These are phyloP conservation scores for Phytophthora kernoviae DNA, from an alignment of 352 stramenopile species.

Conservation along the genomic window DNA sequence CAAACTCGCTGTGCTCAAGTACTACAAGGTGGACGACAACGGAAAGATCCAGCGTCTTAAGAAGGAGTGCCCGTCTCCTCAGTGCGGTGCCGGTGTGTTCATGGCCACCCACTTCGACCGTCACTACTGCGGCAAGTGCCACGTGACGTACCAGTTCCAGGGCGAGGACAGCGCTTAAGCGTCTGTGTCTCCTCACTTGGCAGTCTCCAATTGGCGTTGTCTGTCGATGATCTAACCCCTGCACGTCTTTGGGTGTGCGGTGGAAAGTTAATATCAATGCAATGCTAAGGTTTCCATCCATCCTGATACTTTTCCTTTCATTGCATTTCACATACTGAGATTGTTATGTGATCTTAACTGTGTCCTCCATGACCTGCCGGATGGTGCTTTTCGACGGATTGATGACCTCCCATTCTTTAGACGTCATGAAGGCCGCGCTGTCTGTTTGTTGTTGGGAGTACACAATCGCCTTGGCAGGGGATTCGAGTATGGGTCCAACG, in stretches of 20 bases:
- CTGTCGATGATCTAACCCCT: constrained; percentile 11
- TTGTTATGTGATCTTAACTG: constrained; percentile 17
- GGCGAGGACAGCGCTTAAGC: constrained; percentile 68
- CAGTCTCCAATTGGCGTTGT: constrained; percentile 25
- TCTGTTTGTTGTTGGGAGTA: constrained; percentile 58
- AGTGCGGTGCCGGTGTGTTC: constrained; percentile 98
- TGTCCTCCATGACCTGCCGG: constrained; percentile 51
- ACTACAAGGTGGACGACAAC: constrained; percentile 96
- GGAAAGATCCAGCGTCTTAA: constrained; percentile 97
- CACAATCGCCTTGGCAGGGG: constrained; percentile 59
- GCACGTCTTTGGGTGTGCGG: not conserved
- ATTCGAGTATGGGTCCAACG: constrained; percentile 39
- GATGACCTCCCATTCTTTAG: constrained; percentile 76
- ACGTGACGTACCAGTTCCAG: constrained; percentile 96
- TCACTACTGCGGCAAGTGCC: constrained; percentile 99
- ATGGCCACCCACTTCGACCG: constrained; percentile 99
- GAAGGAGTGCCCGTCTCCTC: constrained; percentile 96
- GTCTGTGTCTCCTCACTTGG: constrained; percentile 16
- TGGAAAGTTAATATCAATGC: constrained; percentile 36
- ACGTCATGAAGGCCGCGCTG: constrained; percentile 54
- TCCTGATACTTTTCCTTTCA: not conserved
- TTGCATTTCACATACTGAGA: not conserved
- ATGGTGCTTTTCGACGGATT: constrained; percentile 59
- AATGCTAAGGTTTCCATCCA: constrained; percentile 49
- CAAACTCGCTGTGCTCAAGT: constrained; percentile 98